A percentile compares a stretch with the other conserved stretches of the same genome.
Conservation (phyloP, 2,329 filamentous ascomycete species). For the Claviceps arundinis region DNA sequence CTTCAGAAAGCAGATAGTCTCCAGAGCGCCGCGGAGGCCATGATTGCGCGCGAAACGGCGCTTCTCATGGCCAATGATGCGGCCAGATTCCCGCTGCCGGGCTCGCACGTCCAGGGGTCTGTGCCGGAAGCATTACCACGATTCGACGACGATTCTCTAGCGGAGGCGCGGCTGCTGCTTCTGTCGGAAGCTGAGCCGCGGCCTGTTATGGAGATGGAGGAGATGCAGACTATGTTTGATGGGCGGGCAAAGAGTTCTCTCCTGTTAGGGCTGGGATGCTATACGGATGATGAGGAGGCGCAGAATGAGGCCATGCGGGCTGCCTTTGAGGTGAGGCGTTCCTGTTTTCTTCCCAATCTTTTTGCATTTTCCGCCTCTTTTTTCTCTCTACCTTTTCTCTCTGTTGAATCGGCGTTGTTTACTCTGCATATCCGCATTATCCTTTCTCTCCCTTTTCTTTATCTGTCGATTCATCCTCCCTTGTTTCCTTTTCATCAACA, state of each 20-base stretch:
- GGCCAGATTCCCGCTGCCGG: constrained; percentile 56
- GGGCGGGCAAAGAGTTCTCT: constrained; percentile 38
- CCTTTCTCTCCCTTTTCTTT: no score
- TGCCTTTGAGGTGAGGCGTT: constrained; percentile 56
- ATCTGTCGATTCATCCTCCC: neutral
- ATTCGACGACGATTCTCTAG: constrained; percentile 59
- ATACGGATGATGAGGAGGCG: constrained; percentile 63
- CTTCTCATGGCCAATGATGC: constrained; percentile 74
- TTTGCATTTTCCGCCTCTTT: no score
- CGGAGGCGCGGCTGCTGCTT: constrained; percentile 65
- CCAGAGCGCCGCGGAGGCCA: constrained; percentile 48
- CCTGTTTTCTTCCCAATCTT: neutral
- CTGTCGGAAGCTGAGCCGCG: constrained; percentile 50
- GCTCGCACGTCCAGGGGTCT: constrained; percentile 49
- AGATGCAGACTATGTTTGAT: constrained; percentile 41
- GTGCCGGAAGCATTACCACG: constrained; percentile 43
- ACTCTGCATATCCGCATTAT: no score
- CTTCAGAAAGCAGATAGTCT: constrained; percentile 48
- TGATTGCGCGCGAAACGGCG: constrained; percentile 67
- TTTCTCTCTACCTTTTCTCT: neutral
- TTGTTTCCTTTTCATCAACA: neutral
- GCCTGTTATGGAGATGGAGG: constrained; percentile 33
- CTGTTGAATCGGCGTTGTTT: no score
- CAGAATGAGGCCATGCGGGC: constrained; percentile 48
- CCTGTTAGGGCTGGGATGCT: constrained; percentile 72